Base-by-base conservation (phyloP, 2,329 filamentous ascomycete species). In the Anisogramma anomala region DNA sequence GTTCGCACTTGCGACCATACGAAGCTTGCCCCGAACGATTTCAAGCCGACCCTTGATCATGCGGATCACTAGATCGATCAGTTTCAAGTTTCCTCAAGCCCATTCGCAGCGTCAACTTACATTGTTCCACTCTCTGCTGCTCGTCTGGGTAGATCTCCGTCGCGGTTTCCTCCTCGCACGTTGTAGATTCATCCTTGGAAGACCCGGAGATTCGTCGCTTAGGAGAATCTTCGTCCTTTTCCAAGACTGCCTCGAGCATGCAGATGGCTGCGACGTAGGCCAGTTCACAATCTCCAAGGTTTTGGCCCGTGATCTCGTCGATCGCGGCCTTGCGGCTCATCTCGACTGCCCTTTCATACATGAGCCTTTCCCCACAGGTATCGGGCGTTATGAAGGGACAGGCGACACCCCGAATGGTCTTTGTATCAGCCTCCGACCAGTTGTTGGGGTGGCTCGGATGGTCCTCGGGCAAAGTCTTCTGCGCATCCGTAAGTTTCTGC, bases 261-360 rank as follows among this genome's bases (percentile, higher is more conserved):
- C 84, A 77, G 49, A 96, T 87, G 0, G 91, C 88, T 0, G 91
- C 96, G 40, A 85, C 73, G 57, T 98, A 98, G 14, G 87, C 88
- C 19, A 94, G 79, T 56, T 96, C 88, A 56, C 89, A 96, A 13
- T 87, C 86, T 0, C 69, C 64, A 18, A 96, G 67, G 58, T 96
- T 88, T 48, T 91, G 84, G 43, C 89, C 87, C 2, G 91, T 86
- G 36, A 98, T 83, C 63, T 98, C 91, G 53, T 94, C 93, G 55
- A 96, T 91, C 6, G 91, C 91, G 6, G 91, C 89, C 3, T 84
- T 79, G 39, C 87, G 79, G 58, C 87, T 95, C 91, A 98, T 96
- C 59, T 98, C 91, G 17, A 96, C 67, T 0, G 91, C 91, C 34
- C 91, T 84, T 52, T 98, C 91, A 57, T 95, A 98, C 87, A 98